Evolutionary conservation across 179 eudicot genomes (phyloP), one percentile per base, ranked within the genome.

Genomic region (Drosera spatulata): DNA sequence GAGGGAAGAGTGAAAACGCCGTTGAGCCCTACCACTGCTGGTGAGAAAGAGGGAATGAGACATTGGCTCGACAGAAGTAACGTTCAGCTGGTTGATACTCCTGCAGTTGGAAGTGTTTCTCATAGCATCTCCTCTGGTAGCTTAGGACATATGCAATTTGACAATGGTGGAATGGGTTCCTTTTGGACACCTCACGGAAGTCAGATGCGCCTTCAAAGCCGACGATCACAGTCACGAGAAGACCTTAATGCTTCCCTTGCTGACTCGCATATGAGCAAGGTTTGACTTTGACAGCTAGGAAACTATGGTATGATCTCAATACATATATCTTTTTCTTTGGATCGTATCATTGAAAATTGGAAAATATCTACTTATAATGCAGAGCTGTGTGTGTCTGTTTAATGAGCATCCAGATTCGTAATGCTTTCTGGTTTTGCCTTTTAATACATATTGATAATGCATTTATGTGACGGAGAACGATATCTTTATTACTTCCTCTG

Each of bases 181-280:
- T 63, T 73, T 47, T 79, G 91, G 95, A 59, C 84, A 52, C 86
- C 95, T 13, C 82, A 79, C 68, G 77, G 99, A 77, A 65, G 83
- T 68, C 95, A 86, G 69, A 85, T 75, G 83, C 85, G 78, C 46
- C 85, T 94, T 43, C 99, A 94, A 70, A 94, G 99, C 67, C 74
- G 99, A 63, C 78, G 94, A 71, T 90, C 97, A 33, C 97, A 85
- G 64, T 94, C 99, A 47, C 82, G 99, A 56, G 97, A 94, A 64
- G 99, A 94, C 55, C 96, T 94, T 53, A 74, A 42, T 61, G 77
- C 88, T 71, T 87, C 91, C 22, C 53, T 89, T 46, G 79, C 88
- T 50, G 96, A 91, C 46, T 72, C 74, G 42, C 91, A 85, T 73
- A 66, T 73, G 65, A 69, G 49, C 41, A 87, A 81, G 71, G 67